Base-by-base conservation (phyloP, 1,139 yeast genomes). In the Nakaseomyces delphensis region DNA sequence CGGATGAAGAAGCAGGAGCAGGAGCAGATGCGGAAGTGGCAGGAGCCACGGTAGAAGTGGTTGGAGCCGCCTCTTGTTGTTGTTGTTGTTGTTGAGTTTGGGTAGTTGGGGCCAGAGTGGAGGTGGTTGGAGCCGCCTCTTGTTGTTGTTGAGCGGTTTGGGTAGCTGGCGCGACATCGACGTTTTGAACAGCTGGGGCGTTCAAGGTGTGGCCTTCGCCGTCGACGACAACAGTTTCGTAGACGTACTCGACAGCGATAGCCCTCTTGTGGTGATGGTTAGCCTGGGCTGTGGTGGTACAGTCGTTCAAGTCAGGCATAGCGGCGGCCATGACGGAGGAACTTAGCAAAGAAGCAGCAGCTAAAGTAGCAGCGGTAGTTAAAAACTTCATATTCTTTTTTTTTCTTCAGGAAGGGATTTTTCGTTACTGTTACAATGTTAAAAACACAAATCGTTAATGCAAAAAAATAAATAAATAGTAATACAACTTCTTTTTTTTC, bases 171-270 rank as follows among this genome's bases (percentile, higher is more conserved):
- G 39, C 19, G 30, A 44, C 37, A 7, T 20, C 37, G 11, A 6
- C 29, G 44, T 39, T 42, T 67, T 24, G 28, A 11, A 21, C 23
- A 6, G 37, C 33, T 24, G 40, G 21, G n/a, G 42, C 41, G 16
- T 31, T 24, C 11, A 44, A 59, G 42, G 78, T 67, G 50, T 70
- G 60, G 48, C 94, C 94, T 40, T 73, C 59, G 48, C 71, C 76
- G 62, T 84, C 80, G 48, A 85, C 94, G 46, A 81, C 73, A 49
- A 79, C 77, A 36, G 89, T 80, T 55, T 79, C 80, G 64, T 83
- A 84, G 48, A 83, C 89, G 64, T 81, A 79, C 62, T 84, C 85
- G 55, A 83, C 77, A 46, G 85, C 94, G 51, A 81, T 77, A 41
- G 84, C 84, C 68, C 87, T 77, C 69, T 78, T 79, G 55, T 73